phyloP scores from a whole-genome alignment of 139 green algal species.

The Astrephomene gubernaculifera region DNA sequence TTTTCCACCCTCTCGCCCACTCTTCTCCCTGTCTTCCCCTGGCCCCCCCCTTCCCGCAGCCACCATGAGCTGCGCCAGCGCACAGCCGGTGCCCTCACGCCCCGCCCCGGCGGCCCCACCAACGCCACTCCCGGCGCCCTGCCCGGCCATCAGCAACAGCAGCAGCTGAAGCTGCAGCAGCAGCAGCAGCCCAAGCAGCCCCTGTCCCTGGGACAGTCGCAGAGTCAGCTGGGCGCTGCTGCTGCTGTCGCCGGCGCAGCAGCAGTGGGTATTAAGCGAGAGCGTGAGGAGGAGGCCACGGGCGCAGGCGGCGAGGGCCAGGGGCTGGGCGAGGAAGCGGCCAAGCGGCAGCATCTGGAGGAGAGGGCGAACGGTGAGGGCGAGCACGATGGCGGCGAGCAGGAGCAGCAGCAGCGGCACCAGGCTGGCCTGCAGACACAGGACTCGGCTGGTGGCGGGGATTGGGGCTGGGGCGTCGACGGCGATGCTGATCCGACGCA shows the following conservation, averaged over 20 bases:
- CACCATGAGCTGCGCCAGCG: conserved; percentile 32
- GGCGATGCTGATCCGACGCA: background rate
- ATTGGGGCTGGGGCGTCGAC: background rate
- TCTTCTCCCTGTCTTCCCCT: too few relatives aligned
- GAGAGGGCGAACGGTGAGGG: background rate
- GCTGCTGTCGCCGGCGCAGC: background rate
- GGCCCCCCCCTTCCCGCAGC: too few relatives aligned
- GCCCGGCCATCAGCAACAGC: background rate
- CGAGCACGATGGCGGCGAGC: background rate
- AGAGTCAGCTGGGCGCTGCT: background rate
- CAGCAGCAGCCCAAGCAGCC: background rate
- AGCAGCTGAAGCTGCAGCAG: conserved; percentile 16
- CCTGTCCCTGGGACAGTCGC: too few relatives aligned
- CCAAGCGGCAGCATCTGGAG: background rate
- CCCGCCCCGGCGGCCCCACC: background rate
- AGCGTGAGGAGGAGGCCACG: conserved; percentile 2
- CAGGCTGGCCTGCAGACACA: background rate
- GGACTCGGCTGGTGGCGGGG: background rate
- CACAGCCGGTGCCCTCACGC: background rate
- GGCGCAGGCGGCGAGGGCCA: background rate
- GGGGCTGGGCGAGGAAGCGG: background rate
- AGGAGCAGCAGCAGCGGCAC: background rate
- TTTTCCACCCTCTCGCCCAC: too few relatives aligned
- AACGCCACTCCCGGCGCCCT: too few relatives aligned
- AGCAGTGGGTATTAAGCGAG: conserved; percentile 18